phyloP scores from a whole-genome alignment of 441 rosid species.

The Syzygium syzygioides region DNA sequence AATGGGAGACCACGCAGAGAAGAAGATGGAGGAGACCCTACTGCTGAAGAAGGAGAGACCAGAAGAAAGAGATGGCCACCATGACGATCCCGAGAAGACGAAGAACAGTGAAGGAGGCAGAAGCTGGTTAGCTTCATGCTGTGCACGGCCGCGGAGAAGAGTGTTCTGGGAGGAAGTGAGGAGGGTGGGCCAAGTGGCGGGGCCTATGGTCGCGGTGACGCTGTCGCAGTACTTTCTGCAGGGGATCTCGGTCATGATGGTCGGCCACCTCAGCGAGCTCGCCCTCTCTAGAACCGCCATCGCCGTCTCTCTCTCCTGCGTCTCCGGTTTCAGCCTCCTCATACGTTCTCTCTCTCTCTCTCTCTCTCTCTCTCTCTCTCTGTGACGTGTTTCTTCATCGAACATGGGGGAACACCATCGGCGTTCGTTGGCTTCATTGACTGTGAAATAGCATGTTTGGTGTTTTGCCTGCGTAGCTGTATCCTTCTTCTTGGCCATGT shows the following conservation, averaged over 20 bases:
- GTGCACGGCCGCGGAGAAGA: neutral
- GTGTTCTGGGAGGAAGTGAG: constrained; percentile 29
- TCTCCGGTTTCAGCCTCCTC: neutral
- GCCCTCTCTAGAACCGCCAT: constrained; percentile 51
- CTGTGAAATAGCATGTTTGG: neutral
- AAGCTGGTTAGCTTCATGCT: neutral
- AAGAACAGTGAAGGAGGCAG: neutral
- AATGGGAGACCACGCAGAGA: neutral
- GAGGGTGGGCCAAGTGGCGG: constrained; percentile 35
- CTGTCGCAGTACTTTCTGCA: constrained; percentile 38
- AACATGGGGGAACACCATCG: neutral
- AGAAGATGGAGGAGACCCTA: neutral
- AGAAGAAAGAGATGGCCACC: neutral
- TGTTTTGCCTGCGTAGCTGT: neutral
- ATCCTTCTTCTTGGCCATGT: neutral
- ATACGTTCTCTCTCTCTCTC: neutral
- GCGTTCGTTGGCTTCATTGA: neutral
- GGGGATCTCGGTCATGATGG: constrained; percentile 46
- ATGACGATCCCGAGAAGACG: neutral
- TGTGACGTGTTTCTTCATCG: neutral
- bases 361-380: neutral
- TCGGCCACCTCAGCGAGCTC: constrained; percentile 55
- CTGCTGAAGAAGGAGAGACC: neutral
- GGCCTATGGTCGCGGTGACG: constrained; percentile 53
- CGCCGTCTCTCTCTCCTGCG: constrained; percentile 21